Percentiles rank a stretch among this genome's conserved stretches.
phyloP scores from a whole-genome alignment of 1,284 basidiomycete species.

The Laetiporus sulphureus region DNA sequence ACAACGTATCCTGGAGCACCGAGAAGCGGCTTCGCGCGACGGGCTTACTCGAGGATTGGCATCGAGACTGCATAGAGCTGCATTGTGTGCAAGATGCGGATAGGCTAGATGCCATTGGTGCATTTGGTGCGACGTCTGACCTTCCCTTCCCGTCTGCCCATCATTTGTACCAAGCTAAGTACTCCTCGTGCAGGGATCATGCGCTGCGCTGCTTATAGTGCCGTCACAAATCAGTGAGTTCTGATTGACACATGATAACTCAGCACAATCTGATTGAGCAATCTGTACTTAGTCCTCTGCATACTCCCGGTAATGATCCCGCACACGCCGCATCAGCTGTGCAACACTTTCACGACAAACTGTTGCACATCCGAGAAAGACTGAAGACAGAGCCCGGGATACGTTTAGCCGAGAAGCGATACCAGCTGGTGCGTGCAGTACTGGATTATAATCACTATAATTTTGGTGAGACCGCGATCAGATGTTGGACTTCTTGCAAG shows the following conservation, averaged over 20 bases:
- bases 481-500: slow-evolving; percentile 27
- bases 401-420: slow-evolving; percentile 64
- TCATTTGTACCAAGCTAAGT: not conserved
- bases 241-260: not conserved
- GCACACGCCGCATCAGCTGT: slow-evolving; percentile 54
- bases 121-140: slow-evolving; percentile 55
- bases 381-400: slow-evolving; percentile 76
- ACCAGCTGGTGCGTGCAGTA: slow-evolving; percentile 52
- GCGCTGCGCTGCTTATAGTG: slow-evolving; percentile 81
- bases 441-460: not conserved
- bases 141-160: not conserved
- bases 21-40: slow-evolving; percentile 63
- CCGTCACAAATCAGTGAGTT: slow-evolving; percentile 56
- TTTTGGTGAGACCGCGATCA: slow-evolving; percentile 2
- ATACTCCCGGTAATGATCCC: slow-evolving; percentile 48
- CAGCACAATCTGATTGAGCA: not conserved
- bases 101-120: slow-evolving; percentile 87
- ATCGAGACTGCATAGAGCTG: slow-evolving; percentile 71
- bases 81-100: slow-evolving; percentile 94
- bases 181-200: slow-evolving; percentile 63
- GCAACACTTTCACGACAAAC: slow-evolving; percentile 85
- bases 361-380: slow-evolving; percentile 65
- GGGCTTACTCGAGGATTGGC: slow-evolving; percentile 63
- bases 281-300: slow-evolving; percentile 47
- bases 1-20: slow-evolving; percentile 83